Base-by-base conservation (phyloP, 306 rosid genomes). In the Lablab purpureus region DNA sequence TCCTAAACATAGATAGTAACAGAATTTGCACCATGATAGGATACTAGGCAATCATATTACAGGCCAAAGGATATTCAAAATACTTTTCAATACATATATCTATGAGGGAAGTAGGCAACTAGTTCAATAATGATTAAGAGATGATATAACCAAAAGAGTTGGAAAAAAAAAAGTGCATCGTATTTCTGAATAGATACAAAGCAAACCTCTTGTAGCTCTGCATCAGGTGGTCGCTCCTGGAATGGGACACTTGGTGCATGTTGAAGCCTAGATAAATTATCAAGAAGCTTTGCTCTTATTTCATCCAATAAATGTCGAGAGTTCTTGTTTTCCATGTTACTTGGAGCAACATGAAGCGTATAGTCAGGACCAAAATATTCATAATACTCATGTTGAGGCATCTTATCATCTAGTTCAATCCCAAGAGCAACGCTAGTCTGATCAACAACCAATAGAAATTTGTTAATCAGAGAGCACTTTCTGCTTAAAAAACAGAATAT, bases 301-400 rank as follows among this genome's bases (percentile, higher is more conserved):
- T 83, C 87, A 55, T 86, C 87, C 84, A 86, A 68, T 76, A 76
- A 80, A 25, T 67, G 60, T 28, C 80, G 83, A 49, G 84, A 83
- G 78, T 86, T 86, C 76, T 86, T 86, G 83, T 86, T 86, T 80
- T 86, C 89, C 89, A 86, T 86, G 87, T 86, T 86, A 80, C 87
- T 86, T 30, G 89, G 89, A 50, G 83, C 87, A 71, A 86, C 89
- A 37, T 83, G 87, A 71, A 86, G 87, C 43, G 84, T 74, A 37
- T 83, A 86, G 36, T 83, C 89, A 56, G 89, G 89, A 67, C 89
- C 89, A 80, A 86, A 86, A 70, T 86, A 86, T 84, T 86, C 89
- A 28, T 83, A 83, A 67, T 86, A 86, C 77, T 86, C 89, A 67
- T 86, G 87, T 43, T 83, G 85, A 43, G 89, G 89, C 87, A 86